Percentiles rank a stretch among this genome's conserved stretches.
Conservation (phyloP, 2,329 filamentous ascomycete genomes). For the Karstenula rhodostoma region DNA sequence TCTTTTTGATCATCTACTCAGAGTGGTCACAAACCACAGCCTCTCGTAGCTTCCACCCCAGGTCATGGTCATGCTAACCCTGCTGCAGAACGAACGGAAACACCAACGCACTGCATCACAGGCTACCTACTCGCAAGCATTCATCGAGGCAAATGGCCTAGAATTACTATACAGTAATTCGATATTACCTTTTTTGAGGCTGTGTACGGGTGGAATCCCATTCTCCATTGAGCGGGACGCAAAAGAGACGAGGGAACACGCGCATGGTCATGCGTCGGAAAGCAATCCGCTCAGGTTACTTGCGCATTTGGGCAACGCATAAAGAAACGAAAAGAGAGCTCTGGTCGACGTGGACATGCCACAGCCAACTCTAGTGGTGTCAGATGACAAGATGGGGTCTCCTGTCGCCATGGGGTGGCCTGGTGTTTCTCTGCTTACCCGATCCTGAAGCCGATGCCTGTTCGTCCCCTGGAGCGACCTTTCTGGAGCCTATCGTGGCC, state of each 20-base stretch:
- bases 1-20: slow-evolving; percentile 17
- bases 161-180: slow-evolving; percentile 7
- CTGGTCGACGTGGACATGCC: background rate
- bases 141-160: slow-evolving; percentile 5
- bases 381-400: background rate
- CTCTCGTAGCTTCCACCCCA: background rate
- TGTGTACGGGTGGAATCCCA: background rate
- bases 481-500: slow-evolving; percentile 2
- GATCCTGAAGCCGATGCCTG: slow-evolving; percentile 18
- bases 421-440: slow-evolving; percentile 29
- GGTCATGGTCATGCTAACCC: background rate
- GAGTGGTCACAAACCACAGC: slow-evolving; percentile 5
- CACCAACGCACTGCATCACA: slow-evolving; percentile 2
- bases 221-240: background rate
- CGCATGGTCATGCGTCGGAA: background rate
- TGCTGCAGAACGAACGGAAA: background rate
- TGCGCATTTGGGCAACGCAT: background rate
- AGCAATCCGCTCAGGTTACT: background rate
- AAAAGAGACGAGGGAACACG: background rate
- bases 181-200: background rate
- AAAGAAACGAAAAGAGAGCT: background rate
- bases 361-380: background rate
- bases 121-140: background rate
- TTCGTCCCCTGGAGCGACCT: slow-evolving; percentile 4
- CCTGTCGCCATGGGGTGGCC: background rate